Base-by-base conservation (phyloP, 2,329 filamentous ascomycete species). In the Aspergillus ruber region DNA sequence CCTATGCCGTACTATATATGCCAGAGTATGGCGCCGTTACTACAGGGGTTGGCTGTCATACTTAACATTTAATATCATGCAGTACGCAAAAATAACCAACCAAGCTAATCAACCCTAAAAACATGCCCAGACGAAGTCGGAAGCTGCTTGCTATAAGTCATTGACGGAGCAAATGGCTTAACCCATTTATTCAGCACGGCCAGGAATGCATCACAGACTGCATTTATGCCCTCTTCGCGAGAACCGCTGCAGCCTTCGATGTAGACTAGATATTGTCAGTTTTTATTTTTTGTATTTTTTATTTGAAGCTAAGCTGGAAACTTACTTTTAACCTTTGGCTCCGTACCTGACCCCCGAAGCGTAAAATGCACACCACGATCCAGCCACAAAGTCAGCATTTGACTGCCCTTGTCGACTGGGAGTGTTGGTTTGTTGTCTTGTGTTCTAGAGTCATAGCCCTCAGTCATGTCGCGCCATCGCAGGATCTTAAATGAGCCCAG, bases 371-470 rank as follows among this genome's bases (percentile, higher is more conserved):
- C 59, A 21, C 67, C 63, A 17, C 74, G 74, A 23, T 80, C 74
- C 36, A 84, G 61, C 69, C 81, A 80, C 33, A 72, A 55, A 2
- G 81, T 84, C 55, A 85, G 76, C 82, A 85, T 85, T 67, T 84
- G 80, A 48, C 76, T 80, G 10, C 64, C 72, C 17, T 70, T 68
- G 54, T 82, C 79, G 20, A 78, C 71, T 1, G 81, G 82, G 32
- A 85, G 64, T 43, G 71, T 67, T 2, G 81, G 80, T 27, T 67
- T 69, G 40, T 76, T 68, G 56, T 81, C 74, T 5, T 64, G 47
- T 6, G 76, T 76, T 38, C 70, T 72, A 38, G 78, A 81, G 65
- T 84, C 82, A 62, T 74, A 80, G 3, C 80, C 80, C 35, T 76
- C 64, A 1, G 81, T 84, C 54, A 84, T 67, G 60, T 85, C 82